phyloP scores from a whole-genome alignment of 2,329 filamentous ascomycete genomes.

The Botryosphaeria dothidea region DNA sequence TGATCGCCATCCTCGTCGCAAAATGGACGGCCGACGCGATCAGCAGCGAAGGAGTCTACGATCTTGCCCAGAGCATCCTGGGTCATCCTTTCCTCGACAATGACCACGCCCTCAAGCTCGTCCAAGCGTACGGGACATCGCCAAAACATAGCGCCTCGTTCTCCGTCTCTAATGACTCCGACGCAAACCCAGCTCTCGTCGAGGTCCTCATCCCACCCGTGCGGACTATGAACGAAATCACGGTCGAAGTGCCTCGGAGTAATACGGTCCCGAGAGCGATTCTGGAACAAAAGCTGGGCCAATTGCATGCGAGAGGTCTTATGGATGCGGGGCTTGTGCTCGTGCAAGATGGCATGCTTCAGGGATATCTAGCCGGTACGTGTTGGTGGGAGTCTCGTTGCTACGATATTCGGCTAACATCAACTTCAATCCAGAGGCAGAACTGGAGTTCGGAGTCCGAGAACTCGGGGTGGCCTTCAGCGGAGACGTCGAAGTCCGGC shows the following conservation, averaged over 20 bases:
- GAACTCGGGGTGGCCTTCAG: constrained; percentile 37
- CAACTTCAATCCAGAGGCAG: constrained; percentile 42
- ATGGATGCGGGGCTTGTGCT: constrained; percentile 61
- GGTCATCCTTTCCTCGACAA: constrained; percentile 60
- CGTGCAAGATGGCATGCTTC: constrained; percentile 51
- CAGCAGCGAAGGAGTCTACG: constrained; percentile 57
- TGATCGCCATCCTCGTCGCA: constrained; percentile 60
- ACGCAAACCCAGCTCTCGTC: not conserved
- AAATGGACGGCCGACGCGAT: constrained; percentile 61
- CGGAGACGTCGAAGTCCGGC: constrained; percentile 35
- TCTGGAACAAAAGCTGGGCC: constrained; percentile 48
- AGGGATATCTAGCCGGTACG: constrained; percentile 53
- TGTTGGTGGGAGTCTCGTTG: constrained; percentile 19
- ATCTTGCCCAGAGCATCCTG: constrained; percentile 60
- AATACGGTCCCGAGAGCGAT: constrained; percentile 46
- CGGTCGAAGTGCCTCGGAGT: constrained; percentile 46
- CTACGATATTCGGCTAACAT: not conserved
- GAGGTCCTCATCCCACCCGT: constrained; percentile 52
- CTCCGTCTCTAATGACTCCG: not conserved
- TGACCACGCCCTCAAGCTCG: constrained; percentile 49
- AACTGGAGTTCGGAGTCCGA: constrained; percentile 53
- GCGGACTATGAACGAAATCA: constrained; percentile 59
- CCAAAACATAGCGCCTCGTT: not conserved
- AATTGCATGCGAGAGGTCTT: constrained; percentile 52
- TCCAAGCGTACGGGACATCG: constrained; percentile 30